These are phyloP conservation scores for Amorphotheca resinae DNA, from an alignment of 495 filamentous ascomycete species.

Conservation along the genomic window DNA sequence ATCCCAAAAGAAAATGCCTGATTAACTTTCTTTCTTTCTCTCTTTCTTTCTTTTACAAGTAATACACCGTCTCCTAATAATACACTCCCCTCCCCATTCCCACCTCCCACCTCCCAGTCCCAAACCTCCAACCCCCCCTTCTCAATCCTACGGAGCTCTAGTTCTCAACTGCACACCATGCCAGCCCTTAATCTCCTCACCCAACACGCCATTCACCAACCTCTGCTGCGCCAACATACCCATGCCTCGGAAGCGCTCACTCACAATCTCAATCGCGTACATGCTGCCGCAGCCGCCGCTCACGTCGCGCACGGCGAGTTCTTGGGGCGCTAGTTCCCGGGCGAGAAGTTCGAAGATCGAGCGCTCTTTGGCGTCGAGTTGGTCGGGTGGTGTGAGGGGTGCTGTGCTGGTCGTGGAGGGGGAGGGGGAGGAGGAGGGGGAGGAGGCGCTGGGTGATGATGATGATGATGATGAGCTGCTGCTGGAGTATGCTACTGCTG, in stretches of 20 bases:
- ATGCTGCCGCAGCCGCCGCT: slow-evolving; percentile 70
- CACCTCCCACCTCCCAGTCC: no score
- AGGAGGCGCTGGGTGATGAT: no score
- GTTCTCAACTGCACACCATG: slow-evolving; percentile 67
- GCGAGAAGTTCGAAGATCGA: slow-evolving; percentile 35
- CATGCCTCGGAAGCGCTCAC: slow-evolving; percentile 50
- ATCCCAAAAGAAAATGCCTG: no score
- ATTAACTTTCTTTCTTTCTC: no score
- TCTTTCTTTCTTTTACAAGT: no score
- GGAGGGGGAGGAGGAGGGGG: no score
- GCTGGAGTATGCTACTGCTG: no score
- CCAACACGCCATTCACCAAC: slow-evolving; percentile 53
- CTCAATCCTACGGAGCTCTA: slow-evolving; percentile 20
- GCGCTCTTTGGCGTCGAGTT: slow-evolving; percentile 34
- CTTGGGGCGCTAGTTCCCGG: slow-evolving; percentile 27
- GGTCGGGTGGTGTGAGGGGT: slow-evolving; percentile 28
- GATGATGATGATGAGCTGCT: no score
- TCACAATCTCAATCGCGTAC: slow-evolving; percentile 62
- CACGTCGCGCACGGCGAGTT: slow-evolving; percentile 56
- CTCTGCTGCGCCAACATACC: slow-evolving; percentile 60
- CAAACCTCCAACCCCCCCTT: background rate
- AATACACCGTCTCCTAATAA: no score
- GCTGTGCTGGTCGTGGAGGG: no score
- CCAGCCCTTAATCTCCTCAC: slow-evolving; percentile 61
- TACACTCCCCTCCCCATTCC: no score